A percentile compares a stretch with the other conserved stretches of the same genome.
These are phyloP conservation scores for Cladophialophora exuberans DNA, from an alignment of 2,329 filamentous ascomycete species.

Conservation along the genomic window DNA sequence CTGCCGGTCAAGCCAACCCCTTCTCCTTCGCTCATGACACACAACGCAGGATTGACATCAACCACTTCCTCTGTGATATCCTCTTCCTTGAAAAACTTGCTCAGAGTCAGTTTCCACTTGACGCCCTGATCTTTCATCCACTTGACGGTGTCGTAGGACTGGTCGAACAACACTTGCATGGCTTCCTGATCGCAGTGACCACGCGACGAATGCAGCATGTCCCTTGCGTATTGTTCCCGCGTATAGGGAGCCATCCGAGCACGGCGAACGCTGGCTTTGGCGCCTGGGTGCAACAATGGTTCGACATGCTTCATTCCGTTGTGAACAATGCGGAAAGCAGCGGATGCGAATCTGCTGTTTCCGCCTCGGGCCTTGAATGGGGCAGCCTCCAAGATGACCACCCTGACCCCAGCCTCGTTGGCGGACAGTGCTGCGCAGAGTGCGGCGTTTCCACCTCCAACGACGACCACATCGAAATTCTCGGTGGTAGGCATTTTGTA, in stretches of 20 bases:
- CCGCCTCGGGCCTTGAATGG: background rate
- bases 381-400: slow-evolving; percentile 1
- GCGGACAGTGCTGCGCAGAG: slow-evolving; percentile 59
- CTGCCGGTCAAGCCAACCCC: slow-evolving; percentile 44
- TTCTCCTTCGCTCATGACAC: slow-evolving; percentile 61
- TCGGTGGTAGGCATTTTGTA: background rate
- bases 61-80: slow-evolving; percentile 46
- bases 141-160: background rate
- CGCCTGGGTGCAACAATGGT: slow-evolving; percentile 61
- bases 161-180: background rate
- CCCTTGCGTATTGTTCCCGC: background rate
- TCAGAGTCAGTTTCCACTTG: slow-evolving; percentile 56
- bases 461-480: slow-evolving; percentile 50
- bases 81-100: slow-evolving; percentile 64
- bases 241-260: slow-evolving; percentile 50
- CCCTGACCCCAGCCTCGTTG: slow-evolving; percentile 45
- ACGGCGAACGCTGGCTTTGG: slow-evolving; percentile 41
- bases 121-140: slow-evolving; percentile 11
- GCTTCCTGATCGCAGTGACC: background rate
- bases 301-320: slow-evolving; percentile 59
- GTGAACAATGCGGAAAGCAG: background rate
- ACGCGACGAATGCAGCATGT: background rate
- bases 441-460: slow-evolving; percentile 67
- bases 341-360: slow-evolving; percentile 10
- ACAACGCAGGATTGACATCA: slow-evolving; percentile 52